Base-by-base conservation (phyloP, 2,329 filamentous ascomycete genomes). In the Aaosphaeria pasadenensis region DNA sequence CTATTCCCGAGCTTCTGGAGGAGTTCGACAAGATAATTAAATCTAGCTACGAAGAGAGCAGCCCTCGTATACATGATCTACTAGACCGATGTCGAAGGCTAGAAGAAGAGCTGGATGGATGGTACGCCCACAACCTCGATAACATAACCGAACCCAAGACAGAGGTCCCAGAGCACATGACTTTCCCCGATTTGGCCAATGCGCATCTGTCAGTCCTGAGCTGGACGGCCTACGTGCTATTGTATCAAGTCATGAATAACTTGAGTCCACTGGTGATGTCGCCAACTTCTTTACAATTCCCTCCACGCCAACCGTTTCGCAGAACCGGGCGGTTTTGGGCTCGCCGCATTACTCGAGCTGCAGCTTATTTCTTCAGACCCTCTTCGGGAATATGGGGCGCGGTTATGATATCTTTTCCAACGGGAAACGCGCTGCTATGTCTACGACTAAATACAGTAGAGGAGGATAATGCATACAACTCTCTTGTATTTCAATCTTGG, bases 1-100 rank as follows among this genome's bases (percentile, higher is more conserved):
- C 56, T 3, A 47, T 71, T 6, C 70, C 69, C 1, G 60, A 58
- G 24, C 47, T 71, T 7, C 46, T 71, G 4, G 61, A 62, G 47
- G 53, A 59, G 1, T 48, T 69, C 1, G 67, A 71, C 38, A 50
- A 9, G 33, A 36, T 36, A 36, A 36, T 9, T 3, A 30, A 9
- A 17, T 11, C 11, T 30, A 17, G 11, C 24, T 11, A 31, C 11
- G 28, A 30, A 43, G 28, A 43, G 30, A 30, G 17, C 30, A 9
- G 7, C 24, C 7, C 41, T 24, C 39, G 9, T 9, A n/a, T 11
- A 9, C 11, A 9, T 44, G n/a, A 48, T 49, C 2, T 46, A 13
- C 39, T 49, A 5, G 32, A 50, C 2, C 58, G 50, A 38, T 63
- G 60, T 29, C 59, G 52, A 56, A 49, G 47, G 5, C 39, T 61